Conservation (phyloP, 2,329 filamentous ascomycete species). For the Tolypocladium tropicale region DNA sequence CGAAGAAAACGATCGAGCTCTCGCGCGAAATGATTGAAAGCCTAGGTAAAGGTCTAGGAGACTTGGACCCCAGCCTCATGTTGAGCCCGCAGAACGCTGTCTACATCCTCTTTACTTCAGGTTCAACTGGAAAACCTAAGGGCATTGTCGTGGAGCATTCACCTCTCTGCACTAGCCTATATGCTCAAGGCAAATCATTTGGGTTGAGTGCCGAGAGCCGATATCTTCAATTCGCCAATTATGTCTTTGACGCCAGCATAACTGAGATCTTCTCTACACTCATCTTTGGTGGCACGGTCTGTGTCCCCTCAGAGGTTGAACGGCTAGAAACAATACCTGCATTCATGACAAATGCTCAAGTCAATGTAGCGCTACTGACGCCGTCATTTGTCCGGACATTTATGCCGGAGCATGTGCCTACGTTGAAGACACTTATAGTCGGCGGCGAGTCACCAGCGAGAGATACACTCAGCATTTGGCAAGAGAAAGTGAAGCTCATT, state of each 20-base stretch:
- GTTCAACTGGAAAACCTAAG: background rate
- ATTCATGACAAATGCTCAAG: background rate
- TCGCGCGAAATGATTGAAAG: background rate
- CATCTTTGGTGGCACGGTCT: constrained; percentile 3
- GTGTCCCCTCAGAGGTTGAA: constrained; percentile 2
- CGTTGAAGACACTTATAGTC: constrained; percentile 1
- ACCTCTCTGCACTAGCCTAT: background rate
- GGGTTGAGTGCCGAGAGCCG: background rate
- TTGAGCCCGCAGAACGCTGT: background rate
- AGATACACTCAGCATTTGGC: background rate
- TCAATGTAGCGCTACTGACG: constrained; percentile 2
- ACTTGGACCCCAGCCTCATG: background rate
- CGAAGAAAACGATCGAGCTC: background rate
- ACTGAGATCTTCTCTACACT: constrained; percentile 6
- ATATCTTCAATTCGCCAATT: constrained; percentile 5
- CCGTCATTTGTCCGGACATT: constrained; percentile 2
- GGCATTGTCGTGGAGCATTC: constrained; percentile 2
- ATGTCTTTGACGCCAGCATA: constrained; percentile 5
- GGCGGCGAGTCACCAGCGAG: constrained; percentile 1
- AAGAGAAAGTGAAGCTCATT: background rate
- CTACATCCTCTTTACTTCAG: constrained; percentile 1
- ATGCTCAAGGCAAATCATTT: background rate
- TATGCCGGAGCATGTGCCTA: constrained; percentile 1
- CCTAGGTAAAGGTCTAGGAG: background rate
- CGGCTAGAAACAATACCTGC: background rate